A percentile compares a stretch with the other conserved stretches of the same genome.
These are phyloP conservation scores for Colletotrichum liriopes DNA, from an alignment of 2,329 filamentous ascomycete species.

Conservation along the genomic window DNA sequence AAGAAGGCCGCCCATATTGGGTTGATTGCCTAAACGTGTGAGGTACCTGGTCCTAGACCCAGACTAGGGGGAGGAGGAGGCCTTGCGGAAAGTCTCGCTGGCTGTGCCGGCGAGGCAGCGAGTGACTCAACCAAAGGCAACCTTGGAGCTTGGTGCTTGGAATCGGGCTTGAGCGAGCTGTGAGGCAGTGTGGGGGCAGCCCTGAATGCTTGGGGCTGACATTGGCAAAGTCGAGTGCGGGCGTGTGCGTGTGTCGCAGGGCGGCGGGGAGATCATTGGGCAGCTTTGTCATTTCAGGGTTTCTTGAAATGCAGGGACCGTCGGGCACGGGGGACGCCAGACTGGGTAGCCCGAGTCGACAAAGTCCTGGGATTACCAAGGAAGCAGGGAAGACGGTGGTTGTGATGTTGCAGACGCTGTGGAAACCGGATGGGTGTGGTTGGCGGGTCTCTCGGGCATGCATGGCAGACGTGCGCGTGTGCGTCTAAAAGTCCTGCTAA, in stretches of 20 bases:
- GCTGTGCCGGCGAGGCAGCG: constrained; percentile 22
- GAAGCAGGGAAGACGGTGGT: constrained; percentile 39
- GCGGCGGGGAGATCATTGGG: constrained; percentile 24
- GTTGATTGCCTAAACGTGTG: constrained; percentile 27
- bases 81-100: constrained; percentile 30
- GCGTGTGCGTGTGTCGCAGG: constrained; percentile 20
- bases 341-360: constrained; percentile 11
- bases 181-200: constrained; percentile 14
- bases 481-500: constrained; percentile 23
- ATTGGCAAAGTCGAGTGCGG: not conserved
- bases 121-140: constrained; percentile 24
- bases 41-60: constrained; percentile 18
- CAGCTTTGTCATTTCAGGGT: constrained; percentile 36
- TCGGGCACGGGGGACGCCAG: constrained; percentile 28
- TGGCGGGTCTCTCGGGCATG: constrained; percentile 3
- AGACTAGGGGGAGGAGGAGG: constrained; percentile 3
- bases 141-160: constrained; percentile 5
- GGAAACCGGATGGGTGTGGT: constrained; percentile 6
- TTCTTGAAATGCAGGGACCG: constrained; percentile 29
- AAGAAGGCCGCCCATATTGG: constrained; percentile 17
- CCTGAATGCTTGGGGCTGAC: constrained; percentile 26
- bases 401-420: constrained; percentile 34
- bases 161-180: not conserved
- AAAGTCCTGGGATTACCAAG: constrained; percentile 22
- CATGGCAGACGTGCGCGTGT: constrained; percentile 11